A percentile compares a stretch with the other conserved stretches of the same genome.
These are phyloP conservation scores for Aspergillus arachidicola DNA, from an alignment of 2,329 filamentous ascomycete species.

Conservation along the genomic window DNA sequence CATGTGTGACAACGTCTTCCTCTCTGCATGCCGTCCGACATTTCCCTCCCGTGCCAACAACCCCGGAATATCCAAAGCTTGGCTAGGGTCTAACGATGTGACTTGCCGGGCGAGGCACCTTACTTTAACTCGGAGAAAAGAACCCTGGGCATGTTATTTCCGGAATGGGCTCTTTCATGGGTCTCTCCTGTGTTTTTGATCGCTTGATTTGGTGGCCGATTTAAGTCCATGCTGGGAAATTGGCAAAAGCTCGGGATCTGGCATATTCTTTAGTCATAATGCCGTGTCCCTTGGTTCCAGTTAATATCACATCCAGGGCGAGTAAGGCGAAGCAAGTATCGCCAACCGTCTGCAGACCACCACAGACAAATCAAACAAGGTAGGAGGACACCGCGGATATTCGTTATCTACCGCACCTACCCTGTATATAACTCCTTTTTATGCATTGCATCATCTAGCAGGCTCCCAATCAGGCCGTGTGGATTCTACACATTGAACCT, in stretches of 20 bases:
- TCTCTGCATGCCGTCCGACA: conserved; percentile 8
- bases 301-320: not conserved
- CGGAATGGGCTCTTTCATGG: not conserved
- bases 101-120: not conserved
- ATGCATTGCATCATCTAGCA: not conserved
- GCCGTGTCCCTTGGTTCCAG: not conserved
- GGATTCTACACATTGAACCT: conserved; percentile 5
- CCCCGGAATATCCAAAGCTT: conserved; percentile 14
- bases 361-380: not conserved
- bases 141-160: not conserved
- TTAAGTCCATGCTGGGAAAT: too few species aligned
- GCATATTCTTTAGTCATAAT: not conserved
- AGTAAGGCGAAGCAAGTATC: not conserved
- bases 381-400: not conserved
- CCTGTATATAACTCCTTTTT: conserved; percentile 1
- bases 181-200: too few species aligned
- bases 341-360: not conserved
- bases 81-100: conserved; percentile 1
- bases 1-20: not conserved
- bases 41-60: conserved; percentile 7
- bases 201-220: not conserved
- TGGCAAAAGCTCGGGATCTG: not conserved
- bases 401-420: not conserved
- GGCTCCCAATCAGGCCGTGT: conserved; percentile 4
- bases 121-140: conserved; percentile 3